phyloP scores from a whole-genome alignment of 495 filamentous ascomycete genomes.

The Annulohypoxylon maeteangense region DNA sequence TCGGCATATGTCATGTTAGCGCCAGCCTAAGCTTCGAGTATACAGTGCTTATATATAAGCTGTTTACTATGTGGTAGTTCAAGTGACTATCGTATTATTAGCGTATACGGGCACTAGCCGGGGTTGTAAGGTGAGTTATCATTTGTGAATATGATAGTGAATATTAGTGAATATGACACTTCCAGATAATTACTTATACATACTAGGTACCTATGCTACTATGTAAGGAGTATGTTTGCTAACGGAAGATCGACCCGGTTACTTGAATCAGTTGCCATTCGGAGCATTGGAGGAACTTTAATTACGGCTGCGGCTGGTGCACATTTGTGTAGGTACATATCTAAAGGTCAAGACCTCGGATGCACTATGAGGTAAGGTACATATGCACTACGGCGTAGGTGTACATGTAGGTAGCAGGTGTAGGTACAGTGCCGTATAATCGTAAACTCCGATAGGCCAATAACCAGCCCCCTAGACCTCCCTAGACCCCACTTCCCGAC shows the following conservation, averaged over 20 bases:
- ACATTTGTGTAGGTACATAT: not conserved
- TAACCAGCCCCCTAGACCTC: not conserved
- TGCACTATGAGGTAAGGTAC: constrained; percentile 7
- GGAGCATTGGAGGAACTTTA: not conserved
- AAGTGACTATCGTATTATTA: constrained; percentile 3
- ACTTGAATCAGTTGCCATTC: not conserved
- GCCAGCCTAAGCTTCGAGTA: not conserved
- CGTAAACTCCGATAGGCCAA: constrained; percentile 24
- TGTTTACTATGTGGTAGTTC: not conserved
- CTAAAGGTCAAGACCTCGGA: not conserved
- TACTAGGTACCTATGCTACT: not conserved
- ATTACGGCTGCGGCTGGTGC: not conserved
- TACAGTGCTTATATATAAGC: not conserved
- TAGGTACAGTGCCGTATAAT: not conserved
- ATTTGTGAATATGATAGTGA: constrained; percentile 11
- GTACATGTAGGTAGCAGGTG: not conserved
- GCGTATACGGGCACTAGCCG: constrained; percentile 10
- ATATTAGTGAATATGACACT: not conserved
- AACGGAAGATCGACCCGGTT: not conserved
- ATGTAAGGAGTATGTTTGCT: not conserved
- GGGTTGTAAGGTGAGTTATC: constrained; percentile 9
- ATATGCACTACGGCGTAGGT: not conserved
- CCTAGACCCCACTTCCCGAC: constrained; percentile 17
- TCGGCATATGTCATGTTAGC: constrained; percentile 30
- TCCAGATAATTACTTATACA: not conserved